Evolutionary conservation across 192 early-diverging fungal genomes (phyloP), one percentile per base, ranked within the genome.

Genomic region (Backusella circina): DNA sequence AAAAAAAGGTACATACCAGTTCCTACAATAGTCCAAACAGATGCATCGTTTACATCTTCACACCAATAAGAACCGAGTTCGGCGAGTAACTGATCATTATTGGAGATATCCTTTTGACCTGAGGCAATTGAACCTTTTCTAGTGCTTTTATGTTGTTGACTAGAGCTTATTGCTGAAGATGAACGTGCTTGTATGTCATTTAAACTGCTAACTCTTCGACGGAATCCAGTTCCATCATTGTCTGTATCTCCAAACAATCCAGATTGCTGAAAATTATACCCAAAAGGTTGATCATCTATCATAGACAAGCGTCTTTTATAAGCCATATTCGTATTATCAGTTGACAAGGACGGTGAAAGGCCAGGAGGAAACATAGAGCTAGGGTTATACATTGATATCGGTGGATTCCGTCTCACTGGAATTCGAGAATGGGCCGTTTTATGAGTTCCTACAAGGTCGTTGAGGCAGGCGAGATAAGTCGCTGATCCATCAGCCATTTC

Each of bases 21-120:
- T 38, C 94, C 93, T 15, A 97, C 93, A 80, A 97, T 92, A 21
- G 95, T 97, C 95, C 95, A 97, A 50, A 97, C 90, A 1, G 94
- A 91, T 18, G 85, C 84, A 84, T 97, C 94, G 5, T 88, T 90
- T 18, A 94, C 91, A 82, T 93, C 91, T 74, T 94, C 93, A 16
- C 86, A 86, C 89, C 90, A 90, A 65, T 87, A 79, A 84, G 90
- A 65, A 12, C 77, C 79, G 28, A 70, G 28, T 18, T 41, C 69
- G 33, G 30, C 31, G 18, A 61, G 54, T 61, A 61, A 61, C 23
- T 61, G 54, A 28, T 61, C 54, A 28, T 26, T 61, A 12, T 61
- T 61, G 54, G 23, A 0, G 10, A 1, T 61, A 28, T 61, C 26
- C 12, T 61, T 61, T 12, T 61, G 54, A 13, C 9, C 26, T 26